Evolutionary conservation across 768 basidiomycete genomes (phyloP), one percentile per base, ranked within the genome.

Genomic region (Tremella yokohamensis): DNA sequence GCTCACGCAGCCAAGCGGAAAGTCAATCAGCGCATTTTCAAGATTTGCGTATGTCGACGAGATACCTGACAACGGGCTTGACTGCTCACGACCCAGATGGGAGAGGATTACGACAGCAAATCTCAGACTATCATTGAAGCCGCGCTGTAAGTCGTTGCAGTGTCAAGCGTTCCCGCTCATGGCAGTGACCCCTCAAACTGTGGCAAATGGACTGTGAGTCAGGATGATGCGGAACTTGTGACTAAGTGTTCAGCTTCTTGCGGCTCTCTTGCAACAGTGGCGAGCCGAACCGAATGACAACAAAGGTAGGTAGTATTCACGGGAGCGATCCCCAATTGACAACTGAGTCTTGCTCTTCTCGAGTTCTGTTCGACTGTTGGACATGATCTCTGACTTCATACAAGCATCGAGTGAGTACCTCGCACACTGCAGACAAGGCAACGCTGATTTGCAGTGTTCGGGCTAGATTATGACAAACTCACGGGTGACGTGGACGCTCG

Each of bases 341-440:
- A 11, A 25, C 3, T 11, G 55, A 78, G 90, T 96, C 40, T 80
- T 97, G 42, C 85, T 97, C 57, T 97, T 97, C 77, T 92, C 91
- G 2, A 91, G 91, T 73, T 88, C 89, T 1, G 89, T 93, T 55
- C 90, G 92, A 73, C 78, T 97, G 22, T 80, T 97, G 12, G 86
- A 88, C 16, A 90, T 92, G 85, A 77, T 96, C 24, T 83, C 87
- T 37, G 87, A 84, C 65, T 87, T 89, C 73, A 81, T 92, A 12
- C 58, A 62, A 0, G 56, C 62, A 1, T 60, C 58, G 7, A 48
- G 70, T 72, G 40, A 62, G 70, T 52, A 11, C 2, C 9, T 13
- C 39, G 8, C 8, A 11, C 18, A 3, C 8, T 8, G 0, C 19
- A 34, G 29, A 34, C 29, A 11, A 34, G 29, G 6, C 9, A 18